A percentile compares a stretch with the other conserved stretches of the same genome.
Evolutionary conservation across 108 stramenopile species (phyloP).

Genomic region (Parmales sp.): DNA sequence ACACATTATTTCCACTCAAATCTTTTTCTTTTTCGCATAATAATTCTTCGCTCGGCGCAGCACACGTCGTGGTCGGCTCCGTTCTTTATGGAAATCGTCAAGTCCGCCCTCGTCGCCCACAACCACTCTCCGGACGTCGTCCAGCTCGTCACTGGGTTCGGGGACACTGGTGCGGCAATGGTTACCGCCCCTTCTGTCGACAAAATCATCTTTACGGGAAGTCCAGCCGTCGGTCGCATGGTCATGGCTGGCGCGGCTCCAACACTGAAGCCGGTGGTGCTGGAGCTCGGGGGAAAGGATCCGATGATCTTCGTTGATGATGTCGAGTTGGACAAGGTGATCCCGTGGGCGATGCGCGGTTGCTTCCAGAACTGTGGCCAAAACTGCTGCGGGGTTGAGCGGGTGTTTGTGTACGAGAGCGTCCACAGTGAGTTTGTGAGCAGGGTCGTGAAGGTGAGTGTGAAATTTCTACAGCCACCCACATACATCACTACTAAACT

Average conservation of each 20-base stretch:
- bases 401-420: slow-evolving; percentile 89
- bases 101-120: slow-evolving; percentile 65
- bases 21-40: no score
- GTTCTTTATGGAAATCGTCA: slow-evolving; percentile 69
- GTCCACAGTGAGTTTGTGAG: slow-evolving; percentile 57
- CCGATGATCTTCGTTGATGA: slow-evolving; percentile 93
- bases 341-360: slow-evolving; percentile 79
- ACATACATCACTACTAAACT: no score
- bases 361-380: slow-evolving; percentile 94
- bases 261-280: slow-evolving; percentile 87
- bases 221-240: slow-evolving; percentile 79
- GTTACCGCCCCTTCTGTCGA: slow-evolving; percentile 74
- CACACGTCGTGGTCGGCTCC: slow-evolving; percentile 80
- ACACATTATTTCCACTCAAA: no score
- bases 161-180: slow-evolving; percentile 83
- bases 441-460: slow-evolving; percentile 6
- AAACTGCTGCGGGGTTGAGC: slow-evolving; percentile 96
- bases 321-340: slow-evolving; percentile 43
- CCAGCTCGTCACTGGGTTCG: slow-evolving; percentile 81
- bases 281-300: slow-evolving; percentile 98
- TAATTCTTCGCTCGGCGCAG: no score
- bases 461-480: no score
- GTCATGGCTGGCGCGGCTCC: slow-evolving; percentile 80
- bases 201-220: slow-evolving; percentile 97
- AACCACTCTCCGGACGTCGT: slow-evolving; percentile 86